Percentiles rank a stretch among this genome's conserved stretches.
phyloP scores from a whole-genome alignment of 148 eudicot genomes.

The Rheum nobile region DNA sequence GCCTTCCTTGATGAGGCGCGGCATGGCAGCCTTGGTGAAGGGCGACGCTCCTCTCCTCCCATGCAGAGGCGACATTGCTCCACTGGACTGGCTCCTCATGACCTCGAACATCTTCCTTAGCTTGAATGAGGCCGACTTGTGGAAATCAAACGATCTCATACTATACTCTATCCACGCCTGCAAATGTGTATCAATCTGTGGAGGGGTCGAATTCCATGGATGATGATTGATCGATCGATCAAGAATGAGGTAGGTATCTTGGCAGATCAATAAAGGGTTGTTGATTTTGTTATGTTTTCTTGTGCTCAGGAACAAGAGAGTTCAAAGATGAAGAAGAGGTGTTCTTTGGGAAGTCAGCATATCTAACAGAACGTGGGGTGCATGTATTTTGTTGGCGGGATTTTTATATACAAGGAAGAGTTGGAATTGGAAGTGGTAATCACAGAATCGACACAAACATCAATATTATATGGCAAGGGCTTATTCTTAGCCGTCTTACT shows the following conservation, averaged over 20 bases:
- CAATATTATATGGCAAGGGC: neutral
- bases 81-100: neutral
- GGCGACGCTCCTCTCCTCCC: neutral
- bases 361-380: neutral
- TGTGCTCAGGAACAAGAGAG: neutral
- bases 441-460: neutral
- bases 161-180: no score
- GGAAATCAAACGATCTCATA: slow-evolving; percentile 18
- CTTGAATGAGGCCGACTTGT: slow-evolving; percentile 23
- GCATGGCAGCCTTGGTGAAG: neutral
- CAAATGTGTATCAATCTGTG: no score
- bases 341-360: neutral
- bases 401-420: neutral
- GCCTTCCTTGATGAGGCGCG: neutral
- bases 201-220: no score
- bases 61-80: neutral
- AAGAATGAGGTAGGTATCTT: neutral
- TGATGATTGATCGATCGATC: no score
- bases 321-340: neutral
- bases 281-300: neutral
- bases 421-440: neutral
- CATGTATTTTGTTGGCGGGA: neutral
- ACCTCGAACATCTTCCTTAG: slow-evolving; percentile 25
- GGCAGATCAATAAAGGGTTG: neutral
- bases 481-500: neutral